Conservation (phyloP, 306 rosid species). For the Leucaena leucocephala region DNA sequence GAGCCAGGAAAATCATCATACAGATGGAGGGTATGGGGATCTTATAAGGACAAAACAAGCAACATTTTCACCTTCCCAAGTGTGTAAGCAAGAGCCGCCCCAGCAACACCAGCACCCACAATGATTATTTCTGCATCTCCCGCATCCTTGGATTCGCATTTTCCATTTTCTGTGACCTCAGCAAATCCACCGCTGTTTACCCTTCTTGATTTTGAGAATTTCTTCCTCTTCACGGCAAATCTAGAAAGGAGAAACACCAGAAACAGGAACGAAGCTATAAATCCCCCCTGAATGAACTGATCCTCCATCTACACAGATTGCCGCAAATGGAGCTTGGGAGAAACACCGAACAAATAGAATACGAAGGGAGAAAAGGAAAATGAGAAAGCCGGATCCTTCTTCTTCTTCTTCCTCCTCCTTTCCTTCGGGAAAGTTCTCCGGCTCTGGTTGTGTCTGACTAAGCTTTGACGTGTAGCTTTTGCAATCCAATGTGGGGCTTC, state of each 20-base stretch:
- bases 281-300: slow-evolving; percentile 46
- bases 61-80: slow-evolving; percentile 54
- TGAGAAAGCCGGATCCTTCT: not conserved
- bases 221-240: slow-evolving; percentile 41
- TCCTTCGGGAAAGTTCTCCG: not conserved
- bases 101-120: slow-evolving; percentile 94
- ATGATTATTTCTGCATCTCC: slow-evolving; percentile 54
- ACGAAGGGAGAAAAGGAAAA: not conserved
- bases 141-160: slow-evolving; percentile 1
- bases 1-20: not conserved
- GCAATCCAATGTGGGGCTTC: not conserved
- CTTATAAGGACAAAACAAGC: not conserved
- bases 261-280: slow-evolving; percentile 50
- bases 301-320: slow-evolving; percentile 49
- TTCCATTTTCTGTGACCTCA: slow-evolving; percentile 34
- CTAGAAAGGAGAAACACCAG: slow-evolving; percentile 41
- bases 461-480: not conserved
- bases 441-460: not conserved
- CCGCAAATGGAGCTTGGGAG: not conserved
- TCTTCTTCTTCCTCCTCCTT: not conserved
- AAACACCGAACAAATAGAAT: slow-evolving; percentile 4
- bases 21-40: not conserved
- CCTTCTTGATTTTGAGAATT: slow-evolving; percentile 20
- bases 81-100: slow-evolving; percentile 89
- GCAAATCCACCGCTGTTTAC: slow-evolving; percentile 24